Conservation (phyloP, 768 basidiomycete species). For the Lentinula guzmanii region DNA sequence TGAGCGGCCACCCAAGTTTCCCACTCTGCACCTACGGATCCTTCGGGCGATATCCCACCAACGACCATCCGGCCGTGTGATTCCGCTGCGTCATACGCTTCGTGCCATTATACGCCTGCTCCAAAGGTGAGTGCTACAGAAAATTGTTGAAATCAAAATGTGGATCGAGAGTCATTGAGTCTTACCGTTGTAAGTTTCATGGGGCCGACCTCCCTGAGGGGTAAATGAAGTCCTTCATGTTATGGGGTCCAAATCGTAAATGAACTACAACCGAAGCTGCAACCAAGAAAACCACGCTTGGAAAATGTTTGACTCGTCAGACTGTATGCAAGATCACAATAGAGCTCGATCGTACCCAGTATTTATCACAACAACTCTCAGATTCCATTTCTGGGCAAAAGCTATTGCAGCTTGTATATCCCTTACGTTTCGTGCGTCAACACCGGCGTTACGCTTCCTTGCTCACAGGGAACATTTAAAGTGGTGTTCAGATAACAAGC, state of each 20-base stretch:
- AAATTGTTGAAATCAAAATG: not conserved
- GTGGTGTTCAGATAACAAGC: too few species aligned
- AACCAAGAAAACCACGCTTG: constrained; percentile 24
- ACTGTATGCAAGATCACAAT: not conserved
- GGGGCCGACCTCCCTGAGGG: constrained; percentile 25
- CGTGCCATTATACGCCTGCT: constrained; percentile 41
- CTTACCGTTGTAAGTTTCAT: constrained; percentile 11
- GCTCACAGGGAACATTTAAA: too few species aligned
- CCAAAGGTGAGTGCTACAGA: constrained; percentile 22
- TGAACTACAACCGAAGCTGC: constrained; percentile 21
- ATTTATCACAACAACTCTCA: constrained; percentile 31
- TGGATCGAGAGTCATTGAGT: too few species aligned
- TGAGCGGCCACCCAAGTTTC: constrained; percentile 44
- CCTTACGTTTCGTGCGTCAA: constrained; percentile 28
- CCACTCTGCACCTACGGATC: constrained; percentile 39
- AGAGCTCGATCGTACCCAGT: constrained; percentile 16
- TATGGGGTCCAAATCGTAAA: constrained; percentile 30
- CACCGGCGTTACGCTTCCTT: constrained; percentile 25
- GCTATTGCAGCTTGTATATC: constrained; percentile 35
- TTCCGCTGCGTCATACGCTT: constrained; percentile 34
- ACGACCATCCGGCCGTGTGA: constrained; percentile 33
- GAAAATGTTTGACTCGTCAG: constrained; percentile 5
- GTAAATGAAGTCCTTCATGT: constrained; percentile 26
- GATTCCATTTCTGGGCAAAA: constrained; percentile 29
- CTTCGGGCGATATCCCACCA: constrained; percentile 34